Evolutionary conservation across 495 filamentous ascomycete species (phyloP).

Genomic region (Choiromyces venosus): DNA sequence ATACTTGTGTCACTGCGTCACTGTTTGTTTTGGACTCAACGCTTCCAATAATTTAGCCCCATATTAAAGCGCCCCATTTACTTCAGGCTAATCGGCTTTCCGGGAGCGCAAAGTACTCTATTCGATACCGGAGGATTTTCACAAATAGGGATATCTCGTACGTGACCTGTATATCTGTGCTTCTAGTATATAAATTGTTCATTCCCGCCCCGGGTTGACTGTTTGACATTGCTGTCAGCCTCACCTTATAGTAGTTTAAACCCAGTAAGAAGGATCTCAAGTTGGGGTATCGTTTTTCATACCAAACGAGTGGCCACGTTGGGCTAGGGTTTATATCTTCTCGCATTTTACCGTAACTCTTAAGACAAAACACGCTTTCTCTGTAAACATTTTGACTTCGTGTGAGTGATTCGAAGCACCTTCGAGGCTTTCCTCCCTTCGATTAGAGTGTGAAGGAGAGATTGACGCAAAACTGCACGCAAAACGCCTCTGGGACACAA

Average conservation of each 20-base stretch:
- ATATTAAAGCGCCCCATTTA: neutral
- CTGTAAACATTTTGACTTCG: neutral
- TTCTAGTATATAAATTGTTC: neutral
- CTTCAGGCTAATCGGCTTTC: neutral
- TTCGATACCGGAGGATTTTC: neutral
- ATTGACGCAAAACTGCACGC: neutral
- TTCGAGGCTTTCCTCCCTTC: neutral
- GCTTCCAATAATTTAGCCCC: neutral
- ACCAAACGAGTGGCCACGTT: neutral
- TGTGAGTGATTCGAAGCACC: neutral
- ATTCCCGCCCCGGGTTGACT: neutral
- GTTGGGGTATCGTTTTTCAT: neutral
- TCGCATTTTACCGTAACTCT: neutral
- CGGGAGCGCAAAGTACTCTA: neutral
- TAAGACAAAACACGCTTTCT: neutral
- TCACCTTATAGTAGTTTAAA: neutral
- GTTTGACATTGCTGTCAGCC: neutral
- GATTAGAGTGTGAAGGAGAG: neutral
- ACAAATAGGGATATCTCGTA: neutral
- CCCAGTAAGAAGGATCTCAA: neutral
- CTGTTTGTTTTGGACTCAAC: neutral
- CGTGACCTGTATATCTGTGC: neutral
- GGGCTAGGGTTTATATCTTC: neutral
- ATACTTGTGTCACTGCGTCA: too few species aligned
- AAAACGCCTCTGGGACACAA: neutral